Base-by-base conservation (phyloP, 164 flowering plant species). In the Vitis rupestris region DNA sequence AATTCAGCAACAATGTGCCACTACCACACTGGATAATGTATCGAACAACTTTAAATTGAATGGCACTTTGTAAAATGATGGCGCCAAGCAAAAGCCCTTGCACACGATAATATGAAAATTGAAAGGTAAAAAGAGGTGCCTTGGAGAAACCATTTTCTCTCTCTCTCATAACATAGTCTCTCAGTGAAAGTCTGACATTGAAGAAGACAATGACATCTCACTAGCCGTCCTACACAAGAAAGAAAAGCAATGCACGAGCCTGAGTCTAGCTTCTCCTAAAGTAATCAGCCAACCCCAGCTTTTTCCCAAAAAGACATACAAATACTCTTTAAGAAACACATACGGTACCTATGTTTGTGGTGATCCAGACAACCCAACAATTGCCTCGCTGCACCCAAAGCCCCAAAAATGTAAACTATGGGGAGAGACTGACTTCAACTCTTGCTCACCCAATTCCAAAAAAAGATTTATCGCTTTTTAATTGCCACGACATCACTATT, bases 141-240 rank as follows among this genome's bases (percentile, higher is more conserved):
- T 54, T 27, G 10, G 53, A 52, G 48, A 50, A 65, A 30, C 10
- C 54, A 27, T 19, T 37, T 37, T 37, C 44, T 37, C 44, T 37
- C 44, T 37, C 44, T 37, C 44, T 3, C 7, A 37, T 37, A 37
- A 37, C 44, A 4, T 37, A 37, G 44, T 37, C 7, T 37, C 44
- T 37, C 7, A 56, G 16, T 15, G 12, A 57, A 53, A 54, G 29
- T 19, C 74, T 72, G 65, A 70, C 70, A 72, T 8, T 37, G 30
- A 63, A 71, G 69, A 61, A 51, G 78, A 81, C 64, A 74, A 31
- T 13, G 84, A 81, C 84, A 69, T 76, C 64, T 72, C 80, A 79
- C 67, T 76, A 49, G 73, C 76, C 71, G 56, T 11, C 76, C 72
- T 60, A 61, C 58, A 65, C 14, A 54, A 19, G 17, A 10, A 11